A percentile compares a stretch with the other conserved stretches of the same genome.
Conservation (phyloP, 345 rosid genomes). For the Populus ilicifolia region DNA sequence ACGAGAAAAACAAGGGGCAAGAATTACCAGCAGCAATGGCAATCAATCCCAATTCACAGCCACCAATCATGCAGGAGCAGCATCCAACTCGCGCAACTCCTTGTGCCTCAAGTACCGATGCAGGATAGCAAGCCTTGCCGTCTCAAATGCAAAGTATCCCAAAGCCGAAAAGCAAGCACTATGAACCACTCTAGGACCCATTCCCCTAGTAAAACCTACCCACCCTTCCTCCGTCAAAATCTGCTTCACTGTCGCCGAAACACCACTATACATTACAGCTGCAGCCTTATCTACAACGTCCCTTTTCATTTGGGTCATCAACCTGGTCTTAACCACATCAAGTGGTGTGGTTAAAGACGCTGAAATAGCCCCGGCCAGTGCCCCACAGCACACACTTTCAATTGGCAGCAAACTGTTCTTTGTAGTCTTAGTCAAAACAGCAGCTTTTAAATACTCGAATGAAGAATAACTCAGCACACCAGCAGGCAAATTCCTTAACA, state of each 20-base stretch:
- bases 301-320: conserved; percentile 75
- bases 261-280: conserved; percentile 63
- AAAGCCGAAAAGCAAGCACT: conserved; percentile 89
- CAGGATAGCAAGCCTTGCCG: conserved; percentile 72
- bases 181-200: conserved; percentile 86
- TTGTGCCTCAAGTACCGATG: conserved; percentile 64
- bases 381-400: conserved; percentile 85
- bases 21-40: conserved; percentile 10
- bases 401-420: conserved; percentile 67
- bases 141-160: conserved; percentile 94
- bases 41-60: not conserved
- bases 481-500: conserved; percentile 84
- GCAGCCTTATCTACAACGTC: conserved; percentile 46
- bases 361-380: conserved; percentile 90
- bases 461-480: conserved; percentile 91
- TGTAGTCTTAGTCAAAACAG: conserved; percentile 56
- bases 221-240: conserved; percentile 86
- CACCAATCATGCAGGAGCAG: conserved; percentile 23
- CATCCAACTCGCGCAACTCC: conserved; percentile 38
- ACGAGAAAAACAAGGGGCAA: not conserved
- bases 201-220: conserved; percentile 76
- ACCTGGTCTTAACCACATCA: conserved; percentile 88
- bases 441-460: conserved; percentile 81
- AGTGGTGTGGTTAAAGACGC: conserved; percentile 85
- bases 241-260: conserved; percentile 60